Conservation (phyloP, 169 alveolate species). For the Plasmodium knowlesi region DNA sequence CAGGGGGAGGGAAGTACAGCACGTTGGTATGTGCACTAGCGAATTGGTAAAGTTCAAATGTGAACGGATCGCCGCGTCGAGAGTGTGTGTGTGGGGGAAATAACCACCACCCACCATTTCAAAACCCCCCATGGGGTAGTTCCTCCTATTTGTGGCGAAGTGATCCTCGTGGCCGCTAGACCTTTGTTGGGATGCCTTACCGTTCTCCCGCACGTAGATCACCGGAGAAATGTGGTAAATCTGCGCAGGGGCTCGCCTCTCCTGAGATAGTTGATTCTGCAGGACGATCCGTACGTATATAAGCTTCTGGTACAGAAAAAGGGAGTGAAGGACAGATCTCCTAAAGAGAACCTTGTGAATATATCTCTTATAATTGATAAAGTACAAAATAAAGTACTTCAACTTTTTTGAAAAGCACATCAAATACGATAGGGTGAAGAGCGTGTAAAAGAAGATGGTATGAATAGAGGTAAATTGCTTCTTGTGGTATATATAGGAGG, state of each 20-base stretch:
- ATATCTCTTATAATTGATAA: slow-evolving; percentile 65
- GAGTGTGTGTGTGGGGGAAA: too few relatives aligned
- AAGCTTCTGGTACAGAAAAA: slow-evolving; percentile 50
- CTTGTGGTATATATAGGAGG: slow-evolving; percentile 66
- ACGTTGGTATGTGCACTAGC: background rate
- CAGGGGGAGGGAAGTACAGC: background rate
- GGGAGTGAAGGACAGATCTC: slow-evolving; percentile 48
- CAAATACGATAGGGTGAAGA: slow-evolving; percentile 58
- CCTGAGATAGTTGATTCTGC: slow-evolving; percentile 56
- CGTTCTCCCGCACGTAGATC: slow-evolving; percentile 42
- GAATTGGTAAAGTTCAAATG: background rate
- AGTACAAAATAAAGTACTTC: slow-evolving; percentile 66
- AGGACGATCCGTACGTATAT: slow-evolving; percentile 46
- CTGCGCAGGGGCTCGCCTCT: slow-evolving; percentile 13
- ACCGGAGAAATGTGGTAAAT: slow-evolving; percentile 61
- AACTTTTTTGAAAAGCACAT: slow-evolving; percentile 69
- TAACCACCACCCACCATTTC: too few relatives aligned
- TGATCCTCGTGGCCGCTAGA: too few relatives aligned
- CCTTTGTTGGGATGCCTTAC: background rate
- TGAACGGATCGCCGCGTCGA: background rate
- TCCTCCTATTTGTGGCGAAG: background rate
- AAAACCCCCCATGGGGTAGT: background rate
- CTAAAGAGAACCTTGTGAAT: slow-evolving; percentile 69
- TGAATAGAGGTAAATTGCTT: slow-evolving; percentile 35
- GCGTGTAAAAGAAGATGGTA: slow-evolving; percentile 57